A percentile compares a stretch with the other conserved stretches of the same genome.
Conservation (phyloP, 805 yeast genomes). For the Candida cerambycidarum region DNA sequence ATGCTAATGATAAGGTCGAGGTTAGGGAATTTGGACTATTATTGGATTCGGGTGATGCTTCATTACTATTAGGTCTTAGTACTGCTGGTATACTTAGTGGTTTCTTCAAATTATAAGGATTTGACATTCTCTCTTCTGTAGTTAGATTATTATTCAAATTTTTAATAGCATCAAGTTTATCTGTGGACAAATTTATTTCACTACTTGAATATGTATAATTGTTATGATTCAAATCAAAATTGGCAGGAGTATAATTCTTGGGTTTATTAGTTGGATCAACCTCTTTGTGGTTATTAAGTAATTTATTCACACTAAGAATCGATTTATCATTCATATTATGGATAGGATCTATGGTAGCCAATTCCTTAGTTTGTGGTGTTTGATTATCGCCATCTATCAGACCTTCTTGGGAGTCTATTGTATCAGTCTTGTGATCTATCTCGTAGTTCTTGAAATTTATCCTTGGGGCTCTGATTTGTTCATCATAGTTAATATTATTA, state of each 20-base stretch:
- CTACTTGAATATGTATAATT: constrained; percentile 16
- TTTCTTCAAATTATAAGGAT: constrained; percentile 47
- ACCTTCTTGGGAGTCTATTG: neutral
- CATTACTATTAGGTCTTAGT: constrained; percentile 36
- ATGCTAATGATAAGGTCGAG: constrained; percentile 4
- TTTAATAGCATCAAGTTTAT: constrained; percentile 19
- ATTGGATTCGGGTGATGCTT: constrained; percentile 10
- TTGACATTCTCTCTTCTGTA: constrained; percentile 17
- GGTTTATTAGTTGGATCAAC: neutral
- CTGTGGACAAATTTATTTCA: constrained; percentile 9
- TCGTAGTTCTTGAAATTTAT: constrained; percentile 19
- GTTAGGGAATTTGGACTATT: constrained; percentile 9
- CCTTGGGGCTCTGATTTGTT: constrained; percentile 55
- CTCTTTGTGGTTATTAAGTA: too few relatives aligned
- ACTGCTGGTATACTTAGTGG: constrained; percentile 55
- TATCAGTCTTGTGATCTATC: neutral
- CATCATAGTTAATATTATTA: constrained; percentile 45
- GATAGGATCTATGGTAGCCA: too few relatives aligned
- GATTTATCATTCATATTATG: too few relatives aligned
- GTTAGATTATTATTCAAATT: constrained; percentile 24
- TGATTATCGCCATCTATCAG: neutral
- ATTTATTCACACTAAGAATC: too few relatives aligned
- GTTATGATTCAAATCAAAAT: constrained; percentile 37
- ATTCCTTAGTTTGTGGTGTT: too few relatives aligned
- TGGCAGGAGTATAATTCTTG: constrained; percentile 38